A percentile compares a stretch with the other conserved stretches of the same genome.
These are phyloP conservation scores for Coffea canephora DNA, from an alignment of 257 asterid genomes.

Conservation along the genomic window DNA sequence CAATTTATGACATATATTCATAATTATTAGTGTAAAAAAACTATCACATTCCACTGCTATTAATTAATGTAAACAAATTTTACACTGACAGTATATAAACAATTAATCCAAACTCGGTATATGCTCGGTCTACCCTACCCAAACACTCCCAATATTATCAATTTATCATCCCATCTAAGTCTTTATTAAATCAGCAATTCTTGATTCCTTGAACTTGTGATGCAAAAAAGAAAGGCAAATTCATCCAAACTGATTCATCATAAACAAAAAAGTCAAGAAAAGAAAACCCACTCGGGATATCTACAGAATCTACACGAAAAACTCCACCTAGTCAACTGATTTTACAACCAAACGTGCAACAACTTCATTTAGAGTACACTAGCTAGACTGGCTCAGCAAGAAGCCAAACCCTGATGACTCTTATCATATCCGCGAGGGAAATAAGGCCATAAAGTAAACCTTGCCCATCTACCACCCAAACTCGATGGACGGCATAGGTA, in stretches of 20 bases:
- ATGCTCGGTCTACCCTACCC: too few species aligned
- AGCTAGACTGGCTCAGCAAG: slow-evolving; percentile 28
- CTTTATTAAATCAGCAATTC: neutral
- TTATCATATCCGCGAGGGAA: slow-evolving; percentile 63
- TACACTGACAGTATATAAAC: too few species aligned
- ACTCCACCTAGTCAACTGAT: neutral
- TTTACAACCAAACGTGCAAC: neutral
- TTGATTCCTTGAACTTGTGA: neutral
- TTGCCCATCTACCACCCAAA: slow-evolving; percentile 59
- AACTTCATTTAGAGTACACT: too few species aligned
- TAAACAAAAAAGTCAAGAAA: too few species aligned
- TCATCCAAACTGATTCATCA: neutral
- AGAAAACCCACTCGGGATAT: too few species aligned
- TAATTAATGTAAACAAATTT: too few species aligned
- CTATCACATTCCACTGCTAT: too few species aligned
- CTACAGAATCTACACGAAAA: neutral
- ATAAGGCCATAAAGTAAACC: slow-evolving; percentile 63
- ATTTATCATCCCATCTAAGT: neutral
- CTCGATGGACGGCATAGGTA: slow-evolving; percentile 61
- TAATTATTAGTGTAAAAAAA: too few species aligned
- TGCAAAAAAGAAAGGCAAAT: neutral
- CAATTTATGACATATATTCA: too few species aligned
- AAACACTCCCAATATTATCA: too few species aligned
- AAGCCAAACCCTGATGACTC: slow-evolving; percentile 54
- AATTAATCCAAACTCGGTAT: too few species aligned